phyloP scores from a whole-genome alignment of 345 rosid species.

The Acer campestre region DNA sequence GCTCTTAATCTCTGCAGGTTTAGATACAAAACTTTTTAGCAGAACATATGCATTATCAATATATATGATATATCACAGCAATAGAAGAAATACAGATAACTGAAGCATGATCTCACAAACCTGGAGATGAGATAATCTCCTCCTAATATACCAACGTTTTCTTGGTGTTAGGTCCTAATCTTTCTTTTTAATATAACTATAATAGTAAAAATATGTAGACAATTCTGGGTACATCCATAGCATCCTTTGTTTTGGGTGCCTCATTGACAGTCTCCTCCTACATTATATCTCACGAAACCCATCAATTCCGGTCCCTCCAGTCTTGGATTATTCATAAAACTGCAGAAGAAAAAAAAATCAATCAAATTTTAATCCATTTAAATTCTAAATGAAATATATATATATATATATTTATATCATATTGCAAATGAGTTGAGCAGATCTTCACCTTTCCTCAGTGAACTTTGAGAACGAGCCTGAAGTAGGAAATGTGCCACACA shows the following conservation, averaged over 20 bases:
- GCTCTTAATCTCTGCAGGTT: background rate
- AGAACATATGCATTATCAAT: background rate
- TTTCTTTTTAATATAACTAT: background rate
- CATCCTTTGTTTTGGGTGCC: background rate
- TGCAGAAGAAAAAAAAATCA: constrained; percentile 28
- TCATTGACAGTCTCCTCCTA: constrained; percentile 53
- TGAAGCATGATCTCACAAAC: constrained; percentile 1
- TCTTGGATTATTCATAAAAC: constrained; percentile 59
- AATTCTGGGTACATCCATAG: background rate
- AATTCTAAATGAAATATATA: background rate
- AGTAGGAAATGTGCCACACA: constrained; percentile 77
- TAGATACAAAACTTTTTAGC: background rate
- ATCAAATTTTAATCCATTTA: background rate
- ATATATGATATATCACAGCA: background rate
- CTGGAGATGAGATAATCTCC: constrained; percentile 12
- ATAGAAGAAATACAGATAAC: background rate
- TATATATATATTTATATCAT: background rate
- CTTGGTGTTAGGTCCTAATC: background rate
- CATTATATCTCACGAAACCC: constrained; percentile 75
- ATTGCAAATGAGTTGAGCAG: background rate
- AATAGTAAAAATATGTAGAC: background rate
- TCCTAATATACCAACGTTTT: background rate
- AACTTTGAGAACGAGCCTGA: constrained; percentile 66
- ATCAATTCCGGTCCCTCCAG: constrained; percentile 76
- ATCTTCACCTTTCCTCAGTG: constrained; percentile 57